These are phyloP conservation scores for Tillandsia leiboldiana DNA, from an alignment of 176 grass and related monocot species.

Conservation along the genomic window DNA sequence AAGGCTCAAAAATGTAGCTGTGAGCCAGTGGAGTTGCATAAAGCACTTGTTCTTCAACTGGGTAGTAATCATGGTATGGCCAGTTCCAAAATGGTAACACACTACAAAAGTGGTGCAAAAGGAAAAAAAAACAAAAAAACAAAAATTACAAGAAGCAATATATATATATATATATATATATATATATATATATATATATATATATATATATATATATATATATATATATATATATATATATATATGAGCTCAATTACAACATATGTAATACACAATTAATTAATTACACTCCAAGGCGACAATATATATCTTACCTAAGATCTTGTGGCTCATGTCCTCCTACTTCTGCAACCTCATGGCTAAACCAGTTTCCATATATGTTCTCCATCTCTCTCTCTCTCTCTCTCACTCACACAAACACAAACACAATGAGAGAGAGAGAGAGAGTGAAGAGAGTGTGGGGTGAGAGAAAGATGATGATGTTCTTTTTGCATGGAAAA, in stretches of 20 bases:
- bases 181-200: neutral
- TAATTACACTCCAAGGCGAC: neutral
- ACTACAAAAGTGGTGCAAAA: neutral
- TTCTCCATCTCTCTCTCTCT: neutral
- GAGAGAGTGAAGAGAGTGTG: too few species aligned
- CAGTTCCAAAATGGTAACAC: conserved; percentile 7
- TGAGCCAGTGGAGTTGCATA: neutral
- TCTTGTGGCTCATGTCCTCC: neutral
- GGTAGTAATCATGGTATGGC: neutral
- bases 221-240: neutral
- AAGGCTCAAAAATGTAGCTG: neutral
- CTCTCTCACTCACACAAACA: too few species aligned
- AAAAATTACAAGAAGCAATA: neutral
- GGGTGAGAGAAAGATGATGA: neutral
- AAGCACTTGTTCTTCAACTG: neutral
- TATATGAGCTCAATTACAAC: neutral
- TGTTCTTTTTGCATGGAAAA: neutral
- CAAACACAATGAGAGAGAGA: too few species aligned
- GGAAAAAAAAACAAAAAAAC: neutral
- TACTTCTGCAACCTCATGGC: neutral
- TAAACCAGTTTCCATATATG: neutral
- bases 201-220: too few species aligned
- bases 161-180: neutral
- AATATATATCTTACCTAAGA: neutral
- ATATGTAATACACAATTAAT: too few species aligned